Base-by-base conservation (phyloP, 371 early-diverging fungal genomes). In the Actinomortierella ambigua region DNA sequence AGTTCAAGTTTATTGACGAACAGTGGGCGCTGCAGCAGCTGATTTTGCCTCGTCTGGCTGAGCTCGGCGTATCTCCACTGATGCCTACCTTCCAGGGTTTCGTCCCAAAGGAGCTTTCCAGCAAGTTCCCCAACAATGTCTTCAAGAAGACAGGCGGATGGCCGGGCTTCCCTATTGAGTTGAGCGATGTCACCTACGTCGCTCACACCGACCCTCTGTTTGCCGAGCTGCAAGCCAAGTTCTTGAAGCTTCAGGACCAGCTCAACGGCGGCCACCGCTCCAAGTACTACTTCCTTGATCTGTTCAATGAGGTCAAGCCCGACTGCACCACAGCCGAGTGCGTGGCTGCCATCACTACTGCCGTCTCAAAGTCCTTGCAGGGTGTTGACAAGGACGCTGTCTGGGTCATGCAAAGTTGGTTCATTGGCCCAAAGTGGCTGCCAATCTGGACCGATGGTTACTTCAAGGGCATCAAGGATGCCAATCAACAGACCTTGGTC, bases 321-420 rank as follows among this genome's bases (percentile, higher is more conserved):
- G 66, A 57, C 15, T 71, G 71, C 20, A 11, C 26, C 11, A 71
- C 71, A 1, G 55, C 66, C 14, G 62, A 4, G 11, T 71, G 71
- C 14, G 13, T 65, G 44, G 61, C 50, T 47, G 58, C 49, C 2
- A 62, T 46, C 11, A 59, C 71, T 1, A 52, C 28, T 22, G 55
- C 56, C 20, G 71, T 71, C 20, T 59, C 66, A 1, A 57, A 62
- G 24, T 55, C 66, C 2, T 34, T 71, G 41, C 71, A 65, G 24
- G 48, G 34, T 13, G 65, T 55, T 5, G 59, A 71, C 43, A 58
- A 58, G 52, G 62, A 58, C 26, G 59, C 66, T n/a, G 59, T 66
- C 18, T 71, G 71, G 71, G 66, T 48, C 13, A 71, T 71, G 71
- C 71, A 71, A 22, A 63, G 66, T 14, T 71, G 71, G 71, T 71